phyloP scores from a whole-genome alignment of 345 rosid species.

The Syzygium jambos region DNA sequence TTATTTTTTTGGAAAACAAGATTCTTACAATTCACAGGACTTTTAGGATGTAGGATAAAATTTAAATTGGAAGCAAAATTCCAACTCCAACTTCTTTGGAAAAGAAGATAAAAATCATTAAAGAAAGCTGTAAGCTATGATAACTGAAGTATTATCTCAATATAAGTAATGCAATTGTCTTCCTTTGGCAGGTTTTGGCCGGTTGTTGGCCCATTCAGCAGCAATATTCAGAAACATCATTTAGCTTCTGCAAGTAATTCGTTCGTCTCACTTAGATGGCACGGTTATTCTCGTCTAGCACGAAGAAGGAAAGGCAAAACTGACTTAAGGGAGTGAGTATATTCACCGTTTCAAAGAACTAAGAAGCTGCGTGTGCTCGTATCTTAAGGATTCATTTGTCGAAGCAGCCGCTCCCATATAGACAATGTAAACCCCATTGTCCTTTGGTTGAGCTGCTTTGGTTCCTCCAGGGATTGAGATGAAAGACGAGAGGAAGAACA shows the following conservation, averaged over 20 bases:
- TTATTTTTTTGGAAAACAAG: background rate
- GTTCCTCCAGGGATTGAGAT: background rate
- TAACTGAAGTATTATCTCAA: background rate
- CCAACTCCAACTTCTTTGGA: background rate
- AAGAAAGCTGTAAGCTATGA: background rate
- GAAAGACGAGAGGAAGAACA: background rate
- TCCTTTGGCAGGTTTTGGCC: background rate
- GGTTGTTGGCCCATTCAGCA: no score
- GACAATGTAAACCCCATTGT: background rate
- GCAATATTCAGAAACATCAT: background rate
- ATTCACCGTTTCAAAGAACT: background rate
- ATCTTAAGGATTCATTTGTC: background rate
- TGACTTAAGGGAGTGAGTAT: background rate
- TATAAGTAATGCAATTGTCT: background rate
- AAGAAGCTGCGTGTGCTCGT: background rate
- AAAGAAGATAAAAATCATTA: background rate
- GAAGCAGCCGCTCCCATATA: constrained; percentile 1
- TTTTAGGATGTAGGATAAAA: background rate
- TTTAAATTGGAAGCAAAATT: background rate
- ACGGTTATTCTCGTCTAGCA: background rate
- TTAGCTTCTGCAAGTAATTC: background rate
- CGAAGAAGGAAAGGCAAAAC: background rate
- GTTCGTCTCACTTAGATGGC: background rate
- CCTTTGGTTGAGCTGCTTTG: background rate
- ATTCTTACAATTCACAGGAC: background rate